These are phyloP conservation scores for Paecilomyces sp. DNA, from an alignment of 2,329 filamentous ascomycete genomes.

Conservation along the genomic window DNA sequence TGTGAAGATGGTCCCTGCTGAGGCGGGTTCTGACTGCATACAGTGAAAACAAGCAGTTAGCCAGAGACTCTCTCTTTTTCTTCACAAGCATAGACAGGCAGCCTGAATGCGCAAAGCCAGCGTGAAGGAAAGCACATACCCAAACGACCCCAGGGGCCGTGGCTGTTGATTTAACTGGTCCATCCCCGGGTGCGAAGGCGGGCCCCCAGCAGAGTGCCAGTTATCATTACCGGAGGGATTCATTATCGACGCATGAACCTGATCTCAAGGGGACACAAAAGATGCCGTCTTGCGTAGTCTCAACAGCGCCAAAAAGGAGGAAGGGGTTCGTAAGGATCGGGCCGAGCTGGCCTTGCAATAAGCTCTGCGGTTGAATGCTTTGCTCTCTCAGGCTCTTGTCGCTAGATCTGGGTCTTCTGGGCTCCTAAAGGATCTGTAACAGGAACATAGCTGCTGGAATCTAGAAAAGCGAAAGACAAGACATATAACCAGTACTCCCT, in stretches of 20 bases:
- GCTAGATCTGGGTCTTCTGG: not conserved
- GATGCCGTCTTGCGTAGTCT: not conserved
- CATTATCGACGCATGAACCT: conserved; percentile 25
- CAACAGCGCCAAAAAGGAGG: not conserved
- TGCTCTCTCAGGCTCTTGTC: not conserved
- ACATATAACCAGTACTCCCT: not conserved
- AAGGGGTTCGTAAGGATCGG: not conserved
- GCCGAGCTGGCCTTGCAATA: not conserved
- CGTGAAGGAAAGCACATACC: conserved; percentile 22
- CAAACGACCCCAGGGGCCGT: conserved; percentile 37
- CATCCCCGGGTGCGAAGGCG: conserved; percentile 35
- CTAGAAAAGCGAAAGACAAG: not conserved
- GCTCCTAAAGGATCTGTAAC: not conserved
- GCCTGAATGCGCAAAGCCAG: not conserved
- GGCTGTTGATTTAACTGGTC: conserved; percentile 36
- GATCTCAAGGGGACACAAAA: not conserved
- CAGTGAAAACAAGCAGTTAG: conserved; percentile 6
- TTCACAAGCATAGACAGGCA: not conserved
- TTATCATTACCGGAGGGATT: conserved; percentile 36
- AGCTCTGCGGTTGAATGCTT: not conserved
- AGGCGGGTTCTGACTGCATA: conserved; percentile 29
- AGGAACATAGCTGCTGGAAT: not conserved
- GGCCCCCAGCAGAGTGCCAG: conserved; percentile 34
- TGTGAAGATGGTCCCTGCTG: conserved; percentile 32
- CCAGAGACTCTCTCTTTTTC: not conserved